Conservation (phyloP, 257 asterid species). For the Apocynum venetum region DNA sequence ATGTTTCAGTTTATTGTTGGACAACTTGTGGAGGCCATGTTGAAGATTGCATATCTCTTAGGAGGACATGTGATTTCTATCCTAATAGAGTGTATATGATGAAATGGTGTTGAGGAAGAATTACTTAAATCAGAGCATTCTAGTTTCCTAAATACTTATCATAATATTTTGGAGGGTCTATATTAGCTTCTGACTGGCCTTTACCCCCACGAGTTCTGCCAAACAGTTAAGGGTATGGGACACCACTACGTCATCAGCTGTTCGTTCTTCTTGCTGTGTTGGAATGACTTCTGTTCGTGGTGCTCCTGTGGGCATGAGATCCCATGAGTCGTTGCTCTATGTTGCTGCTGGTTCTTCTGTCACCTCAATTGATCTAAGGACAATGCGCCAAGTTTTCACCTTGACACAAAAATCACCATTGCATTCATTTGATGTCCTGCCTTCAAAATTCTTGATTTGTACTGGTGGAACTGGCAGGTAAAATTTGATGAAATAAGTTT, state of each 20-base stretch:
- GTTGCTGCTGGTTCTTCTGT: slow-evolving; percentile 68
- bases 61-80: background rate
- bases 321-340: slow-evolving; percentile 67
- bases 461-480: slow-evolving; percentile 71
- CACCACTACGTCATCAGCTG: slow-evolving; percentile 48
- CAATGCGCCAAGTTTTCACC: slow-evolving; percentile 53
- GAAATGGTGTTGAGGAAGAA: background rate
- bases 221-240: slow-evolving; percentile 76
- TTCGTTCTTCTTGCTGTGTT: slow-evolving; percentile 70
- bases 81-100: background rate
- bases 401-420: slow-evolving; percentile 28
- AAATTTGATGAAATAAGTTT: background rate
- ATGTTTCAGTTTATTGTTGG: background rate
- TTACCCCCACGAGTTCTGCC: background rate
- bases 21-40: background rate
- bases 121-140: background rate
- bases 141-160: background rate
- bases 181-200: background rate
- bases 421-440: slow-evolving; percentile 53
- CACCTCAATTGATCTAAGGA: slow-evolving; percentile 59
- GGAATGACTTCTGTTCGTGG: slow-evolving; percentile 53
- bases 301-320: slow-evolving; percentile 63
- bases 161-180: background rate
- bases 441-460: slow-evolving; percentile 60
- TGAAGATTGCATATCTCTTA: background rate